Evolutionary conservation across 2,329 filamentous ascomycete species (phyloP), one percentile per base, ranked within the genome.

Genomic region (Raffaelea arxii): DNA sequence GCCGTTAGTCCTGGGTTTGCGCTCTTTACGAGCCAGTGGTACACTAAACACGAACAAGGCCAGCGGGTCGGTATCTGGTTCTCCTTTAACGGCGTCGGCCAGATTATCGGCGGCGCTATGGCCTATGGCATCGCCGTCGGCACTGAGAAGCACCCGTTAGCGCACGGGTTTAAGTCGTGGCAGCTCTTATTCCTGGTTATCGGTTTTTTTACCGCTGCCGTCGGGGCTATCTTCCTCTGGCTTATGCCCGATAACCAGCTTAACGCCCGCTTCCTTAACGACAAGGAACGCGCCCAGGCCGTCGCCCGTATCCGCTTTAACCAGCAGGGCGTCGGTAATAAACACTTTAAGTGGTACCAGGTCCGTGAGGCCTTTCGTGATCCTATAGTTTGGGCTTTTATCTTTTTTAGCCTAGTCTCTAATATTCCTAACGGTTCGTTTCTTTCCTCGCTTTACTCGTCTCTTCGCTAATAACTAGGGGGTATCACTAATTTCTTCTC

Each of bases 21-120:
- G 0, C 67, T 86, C 2, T 71, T 86, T 53, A 85, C 81, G 1
- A 76, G 70, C 4, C 79, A 84, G 62, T 86, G 82, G 82, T 87
- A 85, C 55, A 86, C 83, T 1, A 80, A 80, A 59, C 69, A 70
- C 46, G 82, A 86, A 58, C 82, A 86, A 63, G 78, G 77, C 2
- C 65, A 69, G 0, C 66, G 82, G 7, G 76, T 75, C 1, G 75
- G 73, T 4, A 74, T 84, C 46, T 86, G 82, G 82, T 85, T 84
- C 62, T 73, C 67, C 43, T 84, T 82, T 65, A 62, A 61, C 44
- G 60, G 65, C 22, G 60, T 59, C 49, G 65, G 59, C 2, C 63
- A 66, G 53, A 65, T 68, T 36, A 43, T 68, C 2, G 66, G 66
- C 10, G 65, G 65, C 7, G 59, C 59, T 27, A 54, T 69, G 5